Conservation (phyloP, 2,329 filamentous ascomycete species). For the Piedraia hortae region DNA sequence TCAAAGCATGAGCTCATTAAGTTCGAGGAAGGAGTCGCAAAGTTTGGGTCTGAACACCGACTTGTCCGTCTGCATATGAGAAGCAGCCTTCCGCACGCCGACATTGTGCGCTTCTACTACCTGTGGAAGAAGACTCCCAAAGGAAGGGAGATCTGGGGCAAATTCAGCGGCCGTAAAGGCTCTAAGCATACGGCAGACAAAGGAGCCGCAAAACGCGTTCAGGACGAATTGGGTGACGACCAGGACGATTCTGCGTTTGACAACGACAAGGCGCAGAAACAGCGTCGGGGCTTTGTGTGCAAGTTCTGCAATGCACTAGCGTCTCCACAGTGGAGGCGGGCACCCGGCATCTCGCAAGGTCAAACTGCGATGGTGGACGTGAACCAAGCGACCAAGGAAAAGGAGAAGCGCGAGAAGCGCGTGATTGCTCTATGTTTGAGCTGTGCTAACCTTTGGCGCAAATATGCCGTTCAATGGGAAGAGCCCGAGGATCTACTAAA, state of each 20-base stretch:
- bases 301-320: conserved; percentile 66
- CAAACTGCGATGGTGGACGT: conserved; percentile 40
- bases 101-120: conserved; percentile 83
- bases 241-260: conserved; percentile 92
- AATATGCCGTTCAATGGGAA: conserved; percentile 89
- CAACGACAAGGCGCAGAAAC: conserved; percentile 48
- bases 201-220: conserved; percentile 43
- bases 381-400: conserved; percentile 41
- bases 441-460: conserved; percentile 80
- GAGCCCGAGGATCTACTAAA: conserved; percentile 74
- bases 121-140: conserved; percentile 87
- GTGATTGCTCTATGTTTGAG: conserved; percentile 67
- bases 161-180: conserved; percentile 61
- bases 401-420: conserved; percentile 50
- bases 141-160: conserved; percentile 72
- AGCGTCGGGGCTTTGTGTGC: conserved; percentile 68
- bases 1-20: conserved; percentile 55
- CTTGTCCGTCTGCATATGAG: conserved; percentile 65
- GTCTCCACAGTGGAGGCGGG: conserved; percentile 76
- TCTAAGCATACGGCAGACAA: conserved; percentile 46
- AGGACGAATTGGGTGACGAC: conserved; percentile 80
- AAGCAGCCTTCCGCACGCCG: conserved; percentile 40
- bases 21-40: conserved; percentile 74
- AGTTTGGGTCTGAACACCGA: conserved; percentile 74
- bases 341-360: conserved; percentile 47